Base-by-base conservation (phyloP, 2,329 filamentous ascomycete species). In the Aspergillus sp. region DNA sequence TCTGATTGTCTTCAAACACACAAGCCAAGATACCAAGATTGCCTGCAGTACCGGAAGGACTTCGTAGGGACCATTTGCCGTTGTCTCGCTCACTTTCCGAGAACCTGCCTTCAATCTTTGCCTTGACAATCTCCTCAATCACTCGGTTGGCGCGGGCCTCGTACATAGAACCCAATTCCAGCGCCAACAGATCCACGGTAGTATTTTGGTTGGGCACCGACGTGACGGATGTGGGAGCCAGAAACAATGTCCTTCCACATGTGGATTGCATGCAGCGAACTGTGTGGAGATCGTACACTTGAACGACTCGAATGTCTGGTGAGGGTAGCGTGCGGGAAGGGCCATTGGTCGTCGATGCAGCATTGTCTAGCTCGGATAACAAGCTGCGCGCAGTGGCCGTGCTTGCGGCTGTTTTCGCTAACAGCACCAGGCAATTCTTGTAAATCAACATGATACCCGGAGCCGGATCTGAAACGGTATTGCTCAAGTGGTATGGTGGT, bases 111-210 rank as follows among this genome's bases (percentile, higher is more conserved):
- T 96, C 93, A 13, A 96, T 84, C 58, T 87, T 85, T 8, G 92
- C 91, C 73, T 93, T 95, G 45, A 86, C 84, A 11, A 96, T 79
- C 58, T 97, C 94, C 71, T 97, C 93, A 24, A 85, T 84, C 72
- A 90, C 86, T 55, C 87, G 89, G 16, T 79, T 76, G 1, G 88
- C 89, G 67, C 86, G 92, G 22, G 85, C 86, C 65, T 95, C 89
- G 62, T 93, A 93, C 7, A 82, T 74, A 48, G 90, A 89, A 47
- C 86, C 82, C 1, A 95, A 79, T 38, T 87, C 72, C 64, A 95
- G 88, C 55, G 84, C 87, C 26, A 86, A 80, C 10, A 86, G 79
- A 2, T 85, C 68, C 9, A 60, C 51, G 5, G 59, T 60, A 5
- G 55, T 62, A 13, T 63, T 63, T 42, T 58, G 49, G 3, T 59